These are phyloP conservation scores for Cadophora gregata DNA, from an alignment of 2,329 filamentous ascomycete genomes.

Conservation along the genomic window DNA sequence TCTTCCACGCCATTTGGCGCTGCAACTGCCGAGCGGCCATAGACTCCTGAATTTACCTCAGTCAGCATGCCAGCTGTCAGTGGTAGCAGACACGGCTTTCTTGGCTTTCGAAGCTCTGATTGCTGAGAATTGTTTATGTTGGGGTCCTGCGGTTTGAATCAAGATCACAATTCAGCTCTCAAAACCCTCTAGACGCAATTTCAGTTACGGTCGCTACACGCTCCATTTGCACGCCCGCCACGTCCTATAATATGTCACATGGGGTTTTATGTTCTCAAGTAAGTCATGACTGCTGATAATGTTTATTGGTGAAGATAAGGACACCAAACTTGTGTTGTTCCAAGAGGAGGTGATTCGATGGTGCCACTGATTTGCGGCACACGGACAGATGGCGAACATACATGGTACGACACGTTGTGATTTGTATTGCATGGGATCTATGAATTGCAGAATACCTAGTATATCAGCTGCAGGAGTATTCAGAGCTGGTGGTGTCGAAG, in stretches of 20 bases:
- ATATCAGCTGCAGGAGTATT: neutral
- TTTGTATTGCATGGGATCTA: neutral
- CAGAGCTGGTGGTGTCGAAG: neutral
- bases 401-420: neutral
- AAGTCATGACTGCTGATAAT: conserved; percentile 4
- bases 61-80: neutral
- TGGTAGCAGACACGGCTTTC: neutral
- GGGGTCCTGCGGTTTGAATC: no score
- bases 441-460: conserved; percentile 3
- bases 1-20: neutral
- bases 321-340: neutral
- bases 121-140: no score
- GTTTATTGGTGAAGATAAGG: neutral
- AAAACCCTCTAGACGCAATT: neutral
- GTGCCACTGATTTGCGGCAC: neutral
- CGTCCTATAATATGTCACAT: neutral
- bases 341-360: neutral
- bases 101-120: neutral
- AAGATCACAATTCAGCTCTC: neutral
- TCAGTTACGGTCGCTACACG: neutral
- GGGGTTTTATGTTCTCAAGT: conserved; percentile 2
- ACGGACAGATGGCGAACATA: neutral
- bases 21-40: neutral
- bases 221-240: neutral
- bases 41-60: neutral